Conservation (phyloP, 805 yeast genomes). For the Clavispora asparagi region DNA sequence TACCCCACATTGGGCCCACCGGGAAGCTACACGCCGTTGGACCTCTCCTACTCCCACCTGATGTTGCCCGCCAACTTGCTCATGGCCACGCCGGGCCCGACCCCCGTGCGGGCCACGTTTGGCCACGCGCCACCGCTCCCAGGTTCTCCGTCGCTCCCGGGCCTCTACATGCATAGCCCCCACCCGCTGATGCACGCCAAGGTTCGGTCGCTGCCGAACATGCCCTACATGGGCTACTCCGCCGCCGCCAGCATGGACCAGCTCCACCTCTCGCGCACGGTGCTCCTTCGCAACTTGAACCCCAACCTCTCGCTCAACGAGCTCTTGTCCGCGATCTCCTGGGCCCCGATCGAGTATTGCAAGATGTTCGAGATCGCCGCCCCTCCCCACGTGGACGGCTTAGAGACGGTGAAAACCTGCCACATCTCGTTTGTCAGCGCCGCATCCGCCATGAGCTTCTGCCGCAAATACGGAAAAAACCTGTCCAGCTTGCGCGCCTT, state of each 20-base stretch:
- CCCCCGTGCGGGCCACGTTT: conserved; percentile 1
- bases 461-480: conserved; percentile 27
- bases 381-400: conserved; percentile 23
- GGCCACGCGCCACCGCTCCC: background rate
- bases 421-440: conserved; percentile 34
- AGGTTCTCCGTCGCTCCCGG: background rate
- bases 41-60: conserved; percentile 53
- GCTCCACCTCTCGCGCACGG: conserved; percentile 33
- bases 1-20: background rate
- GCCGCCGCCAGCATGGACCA: conserved; percentile 23
- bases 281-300: conserved; percentile 26
- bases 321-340: conserved; percentile 43
- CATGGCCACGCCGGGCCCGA: conserved; percentile 19
- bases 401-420: conserved; percentile 22
- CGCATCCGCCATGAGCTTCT: conserved; percentile 27
- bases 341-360: conserved; percentile 61
- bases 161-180: background rate
- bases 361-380: conserved; percentile 33
- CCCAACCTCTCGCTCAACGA: conserved; percentile 22
- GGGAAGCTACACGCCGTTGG: conserved; percentile 40
- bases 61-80: conserved; percentile 60
- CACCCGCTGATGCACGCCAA: background rate
- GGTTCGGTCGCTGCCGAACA: conserved; percentile 3
- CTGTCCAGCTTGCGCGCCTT: conserved; percentile 19
- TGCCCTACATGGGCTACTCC: conserved; percentile 13